Evolutionary conservation across 2,329 filamentous ascomycete genomes (phyloP), one percentile per base, ranked within the genome.

Genomic region (Chaetomium sp.): DNA sequence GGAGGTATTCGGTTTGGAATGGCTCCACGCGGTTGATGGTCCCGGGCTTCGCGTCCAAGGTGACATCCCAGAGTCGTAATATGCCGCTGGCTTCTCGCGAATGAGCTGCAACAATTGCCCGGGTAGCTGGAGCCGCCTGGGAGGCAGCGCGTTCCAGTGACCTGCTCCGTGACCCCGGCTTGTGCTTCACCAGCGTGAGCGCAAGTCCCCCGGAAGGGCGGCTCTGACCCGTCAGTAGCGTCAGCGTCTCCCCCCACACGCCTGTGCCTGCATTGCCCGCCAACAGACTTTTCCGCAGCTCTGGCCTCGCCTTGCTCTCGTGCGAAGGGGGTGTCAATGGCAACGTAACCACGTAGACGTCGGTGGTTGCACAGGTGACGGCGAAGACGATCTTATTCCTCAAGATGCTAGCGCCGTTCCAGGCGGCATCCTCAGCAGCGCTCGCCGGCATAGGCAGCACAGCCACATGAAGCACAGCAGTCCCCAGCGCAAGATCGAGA

Each of bases 301-400:
- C 84, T 3, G 80, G 77, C 12, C 85, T 78, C 2, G 79, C 77
- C 71, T 88, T 89, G 74, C 83, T 87, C 70, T 82, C 78, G 12
- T 84, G 81, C 2, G 86, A 88, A 0, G 86, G 86, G 0, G 87
- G 87, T 1, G 83, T 86, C 33, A 89, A 77, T 0, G 87, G 86
- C 3, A 89, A 71, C 1, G 84, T 86, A 31, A 89, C 77, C 13
- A 89, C 75, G 66, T 83, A 87, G 50, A 85, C 78, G 51, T 85
- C 82, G 59, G 81, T 82, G 25, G 82, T 86, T 4, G 83, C 81
- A 69, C 85, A 88, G 1, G 86, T 82, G 3, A 86, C 83, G 0
- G 84, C 81, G 70, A 89, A 88, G 0, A 88, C 80, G 69, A 89
- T 85, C 72, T 80, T 83, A 67, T 85, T 80, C 60, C 81, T 82